Evolutionary conservation across 805 yeast species (phyloP).

Genomic region (Lachancea dasiensis): DNA sequence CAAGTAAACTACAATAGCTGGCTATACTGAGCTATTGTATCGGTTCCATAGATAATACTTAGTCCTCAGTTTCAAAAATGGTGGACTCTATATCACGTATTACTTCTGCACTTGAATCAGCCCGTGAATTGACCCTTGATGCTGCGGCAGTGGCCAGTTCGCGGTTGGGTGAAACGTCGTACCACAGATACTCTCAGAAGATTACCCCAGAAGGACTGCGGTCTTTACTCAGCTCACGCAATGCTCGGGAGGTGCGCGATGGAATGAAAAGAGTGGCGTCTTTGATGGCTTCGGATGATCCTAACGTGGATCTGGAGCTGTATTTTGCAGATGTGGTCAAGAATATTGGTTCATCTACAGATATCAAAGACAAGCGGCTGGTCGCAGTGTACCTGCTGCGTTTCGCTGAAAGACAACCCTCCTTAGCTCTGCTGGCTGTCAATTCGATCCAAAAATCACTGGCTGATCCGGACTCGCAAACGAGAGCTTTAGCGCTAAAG

Average conservation of each 20-base stretch:
- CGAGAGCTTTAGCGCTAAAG: constrained; percentile 67
- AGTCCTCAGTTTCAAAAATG: constrained; percentile 31
- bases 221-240: constrained; percentile 58
- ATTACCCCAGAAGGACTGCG: constrained; percentile 61
- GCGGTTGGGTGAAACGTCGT: constrained; percentile 56
- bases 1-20: too few relatives aligned
- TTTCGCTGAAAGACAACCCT: constrained; percentile 80
- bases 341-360: constrained; percentile 60
- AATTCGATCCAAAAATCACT: constrained; percentile 86
- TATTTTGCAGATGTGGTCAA: constrained; percentile 85
- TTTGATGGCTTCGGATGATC: constrained; percentile 37
- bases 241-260: constrained; percentile 54
- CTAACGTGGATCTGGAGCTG: constrained; percentile 36
- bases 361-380: constrained; percentile 60
- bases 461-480: constrained; percentile 59
- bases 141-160: constrained; percentile 79
- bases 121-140: constrained; percentile 70
- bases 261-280: constrained; percentile 55
- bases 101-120: constrained; percentile 72
- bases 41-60: background rate
- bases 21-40: too few relatives aligned
- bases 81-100: constrained; percentile 54
- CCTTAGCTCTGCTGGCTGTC: constrained; percentile 80
- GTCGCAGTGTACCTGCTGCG: constrained; percentile 70
- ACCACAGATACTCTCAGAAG: constrained; percentile 35